A percentile compares a stretch with the other conserved stretches of the same genome.
Conservation (phyloP, 2,329 filamentous ascomycete species). For the Ascochyta pisi region DNA sequence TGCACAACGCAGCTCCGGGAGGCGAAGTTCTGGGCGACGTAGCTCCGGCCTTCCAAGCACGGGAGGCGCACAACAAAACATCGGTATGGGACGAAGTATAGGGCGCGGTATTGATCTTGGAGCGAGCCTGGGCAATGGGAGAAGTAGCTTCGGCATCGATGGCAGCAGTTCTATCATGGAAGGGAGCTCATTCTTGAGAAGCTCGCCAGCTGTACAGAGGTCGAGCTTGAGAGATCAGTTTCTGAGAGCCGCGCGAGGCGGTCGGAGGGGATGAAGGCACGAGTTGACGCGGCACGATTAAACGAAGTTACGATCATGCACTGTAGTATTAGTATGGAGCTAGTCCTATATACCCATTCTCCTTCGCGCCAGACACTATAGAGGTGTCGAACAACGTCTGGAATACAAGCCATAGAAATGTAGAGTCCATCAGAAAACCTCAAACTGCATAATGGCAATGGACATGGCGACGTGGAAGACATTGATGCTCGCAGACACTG, state of each 20-base stretch:
- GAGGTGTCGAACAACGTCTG: neutral
- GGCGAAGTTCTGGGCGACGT: conserved; percentile 11
- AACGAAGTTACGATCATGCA: conserved; percentile 17
- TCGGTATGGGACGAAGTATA: conserved; percentile 5
- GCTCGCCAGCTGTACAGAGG: conserved; percentile 40
- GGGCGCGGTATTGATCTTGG: conserved; percentile 25
- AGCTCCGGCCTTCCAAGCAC: conserved; percentile 11
- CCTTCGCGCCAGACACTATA: neutral
- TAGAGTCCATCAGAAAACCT: neutral
- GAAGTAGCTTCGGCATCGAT: conserved; percentile 43
- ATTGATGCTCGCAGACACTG: too few relatives aligned
- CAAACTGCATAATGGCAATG: too few relatives aligned
- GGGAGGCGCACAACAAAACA: conserved; percentile 2
- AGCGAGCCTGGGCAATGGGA: conserved; percentile 30
- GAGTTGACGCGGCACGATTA: conserved; percentile 1
- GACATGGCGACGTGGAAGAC: too few relatives aligned
- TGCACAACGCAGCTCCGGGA: conserved; percentile 28
- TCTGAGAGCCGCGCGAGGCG: conserved; percentile 29
- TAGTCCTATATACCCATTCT: neutral
- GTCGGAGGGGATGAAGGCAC: conserved; percentile 22
- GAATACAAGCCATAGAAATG: neutral
- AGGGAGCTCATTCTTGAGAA: conserved; percentile 46
- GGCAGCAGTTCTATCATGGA: conserved; percentile 48
- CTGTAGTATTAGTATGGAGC: neutral
- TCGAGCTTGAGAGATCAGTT: conserved; percentile 39